A percentile compares a stretch with the other conserved stretches of the same genome.
These are phyloP conservation scores for Selaginella moellendorffii DNA, from an alignment of 75 land plant genomes.

Conservation along the genomic window DNA sequence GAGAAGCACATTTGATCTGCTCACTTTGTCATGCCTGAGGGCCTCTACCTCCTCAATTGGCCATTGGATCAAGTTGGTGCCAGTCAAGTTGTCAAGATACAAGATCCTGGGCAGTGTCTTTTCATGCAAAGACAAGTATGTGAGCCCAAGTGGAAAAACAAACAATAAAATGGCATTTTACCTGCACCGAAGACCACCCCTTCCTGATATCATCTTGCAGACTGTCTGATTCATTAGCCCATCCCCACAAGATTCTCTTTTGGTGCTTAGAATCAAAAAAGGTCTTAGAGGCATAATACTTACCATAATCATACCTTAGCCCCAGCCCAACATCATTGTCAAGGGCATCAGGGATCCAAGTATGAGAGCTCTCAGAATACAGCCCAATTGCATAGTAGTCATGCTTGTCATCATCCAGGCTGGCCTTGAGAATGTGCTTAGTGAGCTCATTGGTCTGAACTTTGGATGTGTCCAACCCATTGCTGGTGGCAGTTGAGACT, in stretches of 20 bases:
- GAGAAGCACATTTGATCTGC: constrained; percentile 14
- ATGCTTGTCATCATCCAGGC: constrained; percentile 6
- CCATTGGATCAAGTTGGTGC: constrained; percentile 43
- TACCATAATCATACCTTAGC: constrained; percentile 6
- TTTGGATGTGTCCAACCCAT: background rate
- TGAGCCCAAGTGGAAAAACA: background rate
- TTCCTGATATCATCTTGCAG: background rate
- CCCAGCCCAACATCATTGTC: background rate
- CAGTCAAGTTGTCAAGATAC: constrained; percentile 33
- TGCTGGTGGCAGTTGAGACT: constrained; percentile 4
- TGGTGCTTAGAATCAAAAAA: background rate
- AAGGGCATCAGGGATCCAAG: background rate
- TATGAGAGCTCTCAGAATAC: background rate
- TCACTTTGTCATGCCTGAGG: constrained; percentile 21
- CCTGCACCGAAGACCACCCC: constrained; percentile 8
- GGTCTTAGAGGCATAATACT: constrained; percentile 6
- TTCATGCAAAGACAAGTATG: background rate
- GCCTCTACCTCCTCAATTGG: constrained; percentile 39
- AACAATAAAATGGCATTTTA: background rate
- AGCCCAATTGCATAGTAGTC: background rate
- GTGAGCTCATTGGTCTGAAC: background rate
- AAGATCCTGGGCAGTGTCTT: constrained; percentile 44
- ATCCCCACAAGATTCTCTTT: constrained; percentile 4
- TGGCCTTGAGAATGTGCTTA: constrained; percentile 1
- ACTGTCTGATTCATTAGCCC: constrained; percentile 6